A percentile compares a stretch with the other conserved stretches of the same genome.
Evolutionary conservation across 2,329 filamentous ascomycete genomes (phyloP).

Genomic region (Neofusicoccum ribis): DNA sequence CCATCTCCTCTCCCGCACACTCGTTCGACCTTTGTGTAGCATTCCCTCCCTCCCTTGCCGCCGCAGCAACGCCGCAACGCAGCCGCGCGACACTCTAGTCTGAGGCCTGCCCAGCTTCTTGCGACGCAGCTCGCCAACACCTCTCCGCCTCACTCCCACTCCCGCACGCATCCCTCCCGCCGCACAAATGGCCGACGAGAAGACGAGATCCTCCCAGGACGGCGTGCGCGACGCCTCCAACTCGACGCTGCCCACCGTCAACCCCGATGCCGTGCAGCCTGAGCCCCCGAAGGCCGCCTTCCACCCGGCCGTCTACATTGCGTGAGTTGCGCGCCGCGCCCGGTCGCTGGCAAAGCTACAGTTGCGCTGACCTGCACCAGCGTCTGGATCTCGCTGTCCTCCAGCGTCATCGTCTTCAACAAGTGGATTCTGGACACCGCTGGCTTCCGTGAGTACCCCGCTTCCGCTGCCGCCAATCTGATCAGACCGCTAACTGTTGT

Average conservation of each 20-base stretch:
- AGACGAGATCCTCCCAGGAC: slow-evolving; percentile 81
- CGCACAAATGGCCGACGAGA: slow-evolving; percentile 59
- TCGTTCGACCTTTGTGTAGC: slow-evolving; percentile 20
- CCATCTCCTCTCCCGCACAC: slow-evolving; percentile 25
- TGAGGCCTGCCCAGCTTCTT: slow-evolving; percentile 7
- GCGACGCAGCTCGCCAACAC: slow-evolving; percentile 2
- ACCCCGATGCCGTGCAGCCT: slow-evolving; percentile 71
- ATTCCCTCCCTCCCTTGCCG: slow-evolving; percentile 22
- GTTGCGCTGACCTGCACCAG: slow-evolving; percentile 47
- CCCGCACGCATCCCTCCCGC: slow-evolving; percentile 57
- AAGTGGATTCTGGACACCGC: slow-evolving; percentile 92
- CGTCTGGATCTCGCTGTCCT: slow-evolving; percentile 89
- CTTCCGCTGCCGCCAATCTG: neutral
- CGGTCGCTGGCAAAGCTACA: slow-evolving; percentile 31
- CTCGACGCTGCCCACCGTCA: slow-evolving; percentile 76
- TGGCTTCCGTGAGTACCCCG: slow-evolving; percentile 68
- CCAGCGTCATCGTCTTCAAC: slow-evolving; percentile 97
- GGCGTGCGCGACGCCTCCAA: slow-evolving; percentile 60
- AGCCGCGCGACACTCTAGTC: neutral
- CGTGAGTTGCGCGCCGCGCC: slow-evolving; percentile 48
- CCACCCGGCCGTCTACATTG: slow-evolving; percentile 84
- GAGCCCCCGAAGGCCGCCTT: slow-evolving; percentile 64
- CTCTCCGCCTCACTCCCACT: slow-evolving; percentile 12
- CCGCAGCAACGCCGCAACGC: slow-evolving; percentile 9
- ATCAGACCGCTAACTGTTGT: slow-evolving; percentile 30